A percentile compares a stretch with the other conserved stretches of the same genome.
phyloP scores from a whole-genome alignment of 2,329 filamentous ascomycete genomes.

The Colletotrichum sp. region DNA sequence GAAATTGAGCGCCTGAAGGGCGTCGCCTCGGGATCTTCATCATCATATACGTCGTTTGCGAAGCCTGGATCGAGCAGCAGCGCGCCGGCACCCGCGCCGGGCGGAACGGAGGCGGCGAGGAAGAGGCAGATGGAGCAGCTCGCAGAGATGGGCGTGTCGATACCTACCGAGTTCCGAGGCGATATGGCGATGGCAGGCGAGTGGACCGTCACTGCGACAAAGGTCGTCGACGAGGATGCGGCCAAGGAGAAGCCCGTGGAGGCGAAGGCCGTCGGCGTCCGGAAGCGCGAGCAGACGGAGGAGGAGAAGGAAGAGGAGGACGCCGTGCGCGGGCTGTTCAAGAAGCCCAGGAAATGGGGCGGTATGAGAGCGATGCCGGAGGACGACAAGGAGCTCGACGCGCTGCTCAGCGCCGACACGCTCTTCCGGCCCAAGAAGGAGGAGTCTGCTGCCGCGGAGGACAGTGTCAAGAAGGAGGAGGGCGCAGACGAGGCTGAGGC shows the following conservation, averaged over 20 bases:
- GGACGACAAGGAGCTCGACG: conserved; percentile 65
- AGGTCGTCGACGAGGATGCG: conserved; percentile 53
- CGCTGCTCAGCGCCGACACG: conserved; percentile 52
- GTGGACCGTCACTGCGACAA: conserved; percentile 77
- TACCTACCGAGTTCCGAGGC: conserved; percentile 78
- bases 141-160: conserved; percentile 82
- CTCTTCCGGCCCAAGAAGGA: conserved; percentile 32
- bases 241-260: conserved; percentile 46
- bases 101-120: conserved; percentile 64
- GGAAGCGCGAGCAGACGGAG: conserved; percentile 67
- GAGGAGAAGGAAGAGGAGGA: conserved; percentile 67
- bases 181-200: conserved; percentile 90
- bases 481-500: conserved; percentile 26
- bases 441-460: conserved; percentile 28
- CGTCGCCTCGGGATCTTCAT: conserved; percentile 58
- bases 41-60: conserved; percentile 34
- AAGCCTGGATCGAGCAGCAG: conserved; percentile 21
- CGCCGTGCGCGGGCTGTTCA: conserved; percentile 63
- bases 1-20: conserved; percentile 89
- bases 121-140: conserved; percentile 88
- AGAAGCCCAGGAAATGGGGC: conserved; percentile 61
- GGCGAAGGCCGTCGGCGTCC: conserved; percentile 59
- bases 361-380: conserved; percentile 53
- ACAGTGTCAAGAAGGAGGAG: conserved; percentile 31
- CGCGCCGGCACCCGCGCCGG: conserved; percentile 26